Evolutionary conservation across 106 monocot species (phyloP).

Genomic region (Apostasia ramifera): DNA sequence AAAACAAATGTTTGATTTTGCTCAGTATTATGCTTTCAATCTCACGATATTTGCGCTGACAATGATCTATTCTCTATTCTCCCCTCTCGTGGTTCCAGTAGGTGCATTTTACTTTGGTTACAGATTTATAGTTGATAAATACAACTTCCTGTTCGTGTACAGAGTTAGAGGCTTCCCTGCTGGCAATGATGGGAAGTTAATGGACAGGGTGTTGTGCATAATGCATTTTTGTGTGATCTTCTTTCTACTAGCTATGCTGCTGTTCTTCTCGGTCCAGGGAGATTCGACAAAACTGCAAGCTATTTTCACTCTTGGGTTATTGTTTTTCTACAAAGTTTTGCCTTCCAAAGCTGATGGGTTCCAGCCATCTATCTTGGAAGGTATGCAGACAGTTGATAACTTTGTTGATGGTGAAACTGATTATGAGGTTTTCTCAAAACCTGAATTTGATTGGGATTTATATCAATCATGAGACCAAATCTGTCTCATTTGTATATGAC

Average conservation of each 20-base stretch:
- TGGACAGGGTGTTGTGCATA: constrained; percentile 87
- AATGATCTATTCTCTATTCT: constrained; percentile 93
- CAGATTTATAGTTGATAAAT: constrained; percentile 90
- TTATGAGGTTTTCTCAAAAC: constrained; percentile 93
- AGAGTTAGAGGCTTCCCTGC: constrained; percentile 86
- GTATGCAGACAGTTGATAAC: constrained; percentile 81
- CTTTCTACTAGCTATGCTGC: constrained; percentile 80
- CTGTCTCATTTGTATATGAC: constrained; percentile 14
- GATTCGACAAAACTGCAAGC: constrained; percentile 89
- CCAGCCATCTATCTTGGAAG: constrained; percentile 86
- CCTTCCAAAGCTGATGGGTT: constrained; percentile 53
- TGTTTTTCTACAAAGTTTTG: constrained; percentile 73
- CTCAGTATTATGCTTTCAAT: constrained; percentile 97
- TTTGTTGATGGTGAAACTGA: constrained; percentile 94
- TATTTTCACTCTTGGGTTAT: constrained; percentile 81
- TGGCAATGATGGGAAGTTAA: constrained; percentile 95
- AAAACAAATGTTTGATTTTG: constrained; percentile 95
- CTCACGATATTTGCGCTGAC: constrained; percentile 96
- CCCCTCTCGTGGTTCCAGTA: constrained; percentile 86
- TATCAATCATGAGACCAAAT: constrained; percentile 50
- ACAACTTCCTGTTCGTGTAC: constrained; percentile 98
- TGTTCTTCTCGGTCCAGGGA: constrained; percentile 86
- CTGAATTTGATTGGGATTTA: constrained; percentile 79
- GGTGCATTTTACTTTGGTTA: constrained; percentile 96
- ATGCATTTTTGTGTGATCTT: constrained; percentile 95